phyloP scores from a whole-genome alignment of 768 basidiomycete genomes.

The Collybiopsis luxurians region DNA sequence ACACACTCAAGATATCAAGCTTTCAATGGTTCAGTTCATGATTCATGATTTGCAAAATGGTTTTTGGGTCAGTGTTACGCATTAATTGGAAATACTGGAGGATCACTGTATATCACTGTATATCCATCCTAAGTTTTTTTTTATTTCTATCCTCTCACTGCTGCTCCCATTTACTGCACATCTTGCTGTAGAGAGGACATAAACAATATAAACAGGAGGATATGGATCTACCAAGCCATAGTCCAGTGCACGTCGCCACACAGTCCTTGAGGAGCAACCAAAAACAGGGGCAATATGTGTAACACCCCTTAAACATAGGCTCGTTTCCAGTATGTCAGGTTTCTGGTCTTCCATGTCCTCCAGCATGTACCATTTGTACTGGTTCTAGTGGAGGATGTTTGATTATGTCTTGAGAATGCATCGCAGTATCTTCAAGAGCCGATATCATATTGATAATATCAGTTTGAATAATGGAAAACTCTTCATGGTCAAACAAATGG shows the following conservation, averaged over 20 bases:
- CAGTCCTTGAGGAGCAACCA: slow-evolving; percentile 16
- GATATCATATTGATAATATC: background rate
- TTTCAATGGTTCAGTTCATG: too few relatives aligned
- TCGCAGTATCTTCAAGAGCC: background rate
- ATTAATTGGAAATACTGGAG: too few relatives aligned
- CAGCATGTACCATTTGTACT: background rate
- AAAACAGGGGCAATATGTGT: slow-evolving; percentile 18
- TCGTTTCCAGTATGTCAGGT: slow-evolving; percentile 15
- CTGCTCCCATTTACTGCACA: too few relatives aligned
- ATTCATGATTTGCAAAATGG: too few relatives aligned
- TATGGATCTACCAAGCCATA: slow-evolving; percentile 19
- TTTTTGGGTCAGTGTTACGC: too few relatives aligned
- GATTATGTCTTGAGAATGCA: background rate
- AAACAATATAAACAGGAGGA: slow-evolving; percentile 14
- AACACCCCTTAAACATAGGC: slow-evolving; percentile 20
- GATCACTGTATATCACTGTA: too few relatives aligned
- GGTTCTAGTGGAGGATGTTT: background rate
- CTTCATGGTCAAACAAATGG: background rate
- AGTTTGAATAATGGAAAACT: background rate
- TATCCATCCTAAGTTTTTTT: too few relatives aligned
- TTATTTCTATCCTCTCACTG: too few relatives aligned
- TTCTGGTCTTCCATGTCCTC: slow-evolving; percentile 21
- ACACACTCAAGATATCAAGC: too few relatives aligned
- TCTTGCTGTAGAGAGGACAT: too few relatives aligned
- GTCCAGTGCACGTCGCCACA: slow-evolving; percentile 25